Percentiles rank a stretch among this genome's conserved stretches.
Evolutionary conservation across 805 yeast genomes (phyloP).

Genomic region (Saccharomyces mikatae): DNA sequence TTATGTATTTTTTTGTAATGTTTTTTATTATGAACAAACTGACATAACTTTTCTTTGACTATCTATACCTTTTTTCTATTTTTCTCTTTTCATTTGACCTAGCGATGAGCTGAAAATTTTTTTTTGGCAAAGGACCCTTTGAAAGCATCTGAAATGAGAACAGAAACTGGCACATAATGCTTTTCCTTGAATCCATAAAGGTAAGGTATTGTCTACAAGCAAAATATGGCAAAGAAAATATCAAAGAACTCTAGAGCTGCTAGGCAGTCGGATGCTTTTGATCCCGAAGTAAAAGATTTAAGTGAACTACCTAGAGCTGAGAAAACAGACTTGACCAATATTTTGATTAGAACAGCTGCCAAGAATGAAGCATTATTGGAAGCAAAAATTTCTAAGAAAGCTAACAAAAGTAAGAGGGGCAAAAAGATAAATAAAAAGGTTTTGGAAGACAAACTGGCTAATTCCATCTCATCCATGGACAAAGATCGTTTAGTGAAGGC

Average conservation of each 20-base stretch:
- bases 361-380: conserved; percentile 57
- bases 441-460: conserved; percentile 7
- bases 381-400: conserved; percentile 43
- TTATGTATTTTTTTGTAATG: not conserved
- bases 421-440: conserved; percentile 22
- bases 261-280: conserved; percentile 49
- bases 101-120: not conserved
- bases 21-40: not conserved
- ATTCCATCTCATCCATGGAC: conserved; percentile 28
- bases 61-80: not conserved
- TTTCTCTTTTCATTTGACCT: not conserved
- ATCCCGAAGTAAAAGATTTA: conserved; percentile 43
- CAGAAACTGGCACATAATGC: not conserved
- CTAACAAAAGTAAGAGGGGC: conserved; percentile 17
- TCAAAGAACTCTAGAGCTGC: conserved; percentile 74
- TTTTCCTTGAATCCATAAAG: not conserved
- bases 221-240: conserved; percentile 30
- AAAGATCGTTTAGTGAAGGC: conserved; percentile 42
- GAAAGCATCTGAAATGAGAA: not conserved
- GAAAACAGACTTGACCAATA: conserved; percentile 50
- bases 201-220: not conserved
- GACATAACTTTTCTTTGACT: not conserved
- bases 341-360: conserved; percentile 58
- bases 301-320: conserved; percentile 50
- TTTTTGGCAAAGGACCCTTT: not conserved